phyloP scores from a whole-genome alignment of 352 stramenopile genomes.

The Halophytophthora polymorphica region DNA sequence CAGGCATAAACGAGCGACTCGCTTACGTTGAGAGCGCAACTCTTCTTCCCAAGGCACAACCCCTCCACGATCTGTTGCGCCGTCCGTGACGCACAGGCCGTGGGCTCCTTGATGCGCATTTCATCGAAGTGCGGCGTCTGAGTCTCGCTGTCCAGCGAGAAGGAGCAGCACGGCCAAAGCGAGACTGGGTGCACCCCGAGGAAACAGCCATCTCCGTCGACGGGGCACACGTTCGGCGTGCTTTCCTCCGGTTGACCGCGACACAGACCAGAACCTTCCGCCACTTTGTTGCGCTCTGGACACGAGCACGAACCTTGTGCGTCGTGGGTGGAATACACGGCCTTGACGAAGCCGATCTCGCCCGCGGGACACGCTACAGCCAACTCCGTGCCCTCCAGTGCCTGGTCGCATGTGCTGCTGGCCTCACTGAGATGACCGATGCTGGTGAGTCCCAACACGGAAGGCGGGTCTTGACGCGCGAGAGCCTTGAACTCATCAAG shows the following conservation, averaged over 20 bases:
- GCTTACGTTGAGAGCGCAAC: constrained; percentile 62
- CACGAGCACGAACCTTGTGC: constrained; percentile 62
- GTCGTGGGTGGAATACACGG: constrained; percentile 65
- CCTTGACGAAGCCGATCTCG: constrained; percentile 77
- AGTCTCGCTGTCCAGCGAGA: constrained; percentile 23
- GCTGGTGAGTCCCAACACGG: constrained; percentile 74
- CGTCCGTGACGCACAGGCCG: constrained; percentile 36
- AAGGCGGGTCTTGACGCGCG: constrained; percentile 59
- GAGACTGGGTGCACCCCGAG: constrained; percentile 63
- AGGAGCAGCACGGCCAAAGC: constrained; percentile 61
- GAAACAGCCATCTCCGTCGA: constrained; percentile 55
- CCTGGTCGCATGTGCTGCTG: constrained; percentile 68
- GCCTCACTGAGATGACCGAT: constrained; percentile 75
- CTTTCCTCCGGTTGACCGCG: constrained; percentile 26
- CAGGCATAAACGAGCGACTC: constrained; percentile 56
- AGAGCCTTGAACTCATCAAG: constrained; percentile 59
- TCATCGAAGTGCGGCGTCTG: constrained; percentile 42
- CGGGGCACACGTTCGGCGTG: constrained; percentile 37
- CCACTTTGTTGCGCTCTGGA: constrained; percentile 63
- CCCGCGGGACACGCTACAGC: constrained; percentile 63
- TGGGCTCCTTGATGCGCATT: constrained; percentile 47
- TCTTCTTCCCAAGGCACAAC: constrained; percentile 65
- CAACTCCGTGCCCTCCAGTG: constrained; percentile 38
- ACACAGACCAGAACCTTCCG: constrained; percentile 49
- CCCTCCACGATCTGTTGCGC: constrained; percentile 69